Evolutionary conservation across 345 rosid genomes (phyloP).

Genomic region (Diplotaxis tenuifolia): DNA sequence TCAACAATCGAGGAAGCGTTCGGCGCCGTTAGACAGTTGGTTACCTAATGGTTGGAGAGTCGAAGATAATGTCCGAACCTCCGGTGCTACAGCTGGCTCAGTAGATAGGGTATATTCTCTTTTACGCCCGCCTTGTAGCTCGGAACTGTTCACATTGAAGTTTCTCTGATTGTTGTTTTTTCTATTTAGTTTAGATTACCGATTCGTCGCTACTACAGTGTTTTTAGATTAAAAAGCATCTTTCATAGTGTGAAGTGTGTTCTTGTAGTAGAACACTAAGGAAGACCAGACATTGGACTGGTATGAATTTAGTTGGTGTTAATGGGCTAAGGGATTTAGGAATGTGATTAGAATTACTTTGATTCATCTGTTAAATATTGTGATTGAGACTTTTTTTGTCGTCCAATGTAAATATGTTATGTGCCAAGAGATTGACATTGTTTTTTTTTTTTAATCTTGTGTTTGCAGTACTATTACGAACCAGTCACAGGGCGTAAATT

Average conservation of each 20-base stretch:
- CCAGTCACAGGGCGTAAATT: conserved; percentile 40
- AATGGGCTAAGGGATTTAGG: background rate
- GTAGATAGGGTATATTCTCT: conserved; percentile 58
- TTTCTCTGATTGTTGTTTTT: too few species aligned
- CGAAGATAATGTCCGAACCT: conserved; percentile 63
- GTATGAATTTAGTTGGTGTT: conserved; percentile 1
- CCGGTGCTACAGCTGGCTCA: conserved; percentile 76
- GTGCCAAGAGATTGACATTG: background rate
- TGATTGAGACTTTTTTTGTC: too few species aligned
- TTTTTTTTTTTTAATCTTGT: background rate
- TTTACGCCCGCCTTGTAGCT: background rate
- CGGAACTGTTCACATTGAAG: too few species aligned
- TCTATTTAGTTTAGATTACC: background rate
- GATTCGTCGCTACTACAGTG: conserved; percentile 1
- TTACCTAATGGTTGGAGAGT: conserved; percentile 76
- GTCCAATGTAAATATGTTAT: too few species aligned
- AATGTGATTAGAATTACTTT: background rate
- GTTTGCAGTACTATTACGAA: conserved; percentile 43
- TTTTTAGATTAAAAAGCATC: background rate
- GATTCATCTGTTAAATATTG: background rate
- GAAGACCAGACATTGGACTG: background rate
- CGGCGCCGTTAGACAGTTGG: conserved; percentile 39
- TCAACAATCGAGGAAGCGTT: conserved; percentile 26
- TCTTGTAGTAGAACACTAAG: background rate
- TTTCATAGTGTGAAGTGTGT: background rate